Evolutionary conservation across 148 eudicot species (phyloP), one percentile per base, ranked within the genome.

Genomic region (Mesembryanthemum crystallinum): DNA sequence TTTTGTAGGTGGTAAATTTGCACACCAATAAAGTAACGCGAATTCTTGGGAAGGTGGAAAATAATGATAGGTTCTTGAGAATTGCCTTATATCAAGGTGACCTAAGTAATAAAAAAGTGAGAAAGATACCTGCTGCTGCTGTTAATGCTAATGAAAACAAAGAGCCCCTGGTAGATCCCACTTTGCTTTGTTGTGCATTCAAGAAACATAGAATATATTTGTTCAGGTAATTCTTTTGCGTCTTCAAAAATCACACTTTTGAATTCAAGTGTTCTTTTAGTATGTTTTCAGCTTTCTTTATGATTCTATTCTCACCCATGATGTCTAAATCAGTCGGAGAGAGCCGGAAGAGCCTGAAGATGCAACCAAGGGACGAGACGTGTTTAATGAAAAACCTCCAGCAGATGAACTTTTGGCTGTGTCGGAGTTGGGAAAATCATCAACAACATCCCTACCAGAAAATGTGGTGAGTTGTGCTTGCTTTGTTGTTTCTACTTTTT

Each of bases 321-420:
- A 35, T 78, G 69, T 80, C 23, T 79, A 74, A 80, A 72, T 76
- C 80, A 95, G 98, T 82, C 98, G 84, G 59, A 90, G 98, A 82
- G 97, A 95, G 81, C 98, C 98, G 57, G 99, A 95, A 85, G 99
- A 95, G 76, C 91, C 99, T 55, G 99, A 92, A 77, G 99, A 95
- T 87, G 86, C 94, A 59, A 90, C 91, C 27, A 95, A 92, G 85
- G 99, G 99, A 55, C 81, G 99, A 62, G 99, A 95, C 72, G 99
- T 95, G 32, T 95, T 92, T 62, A 95, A 95, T 84, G 99, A 95
- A 80, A 95, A 95, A 79, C 97, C 99, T 57, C 97, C 99, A 73
- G 89, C 99, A 18, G 99, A 95, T 81, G 99, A 95, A 82, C 97
- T 95, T 80, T 77, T 95, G 88, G 88, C 99, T 83, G 97, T 80